A percentile compares a stretch with the other conserved stretches of the same genome.
Evolutionary conservation across 73 alveolate species (phyloP).

Genomic region (Vitrella brassicaformis): DNA sequence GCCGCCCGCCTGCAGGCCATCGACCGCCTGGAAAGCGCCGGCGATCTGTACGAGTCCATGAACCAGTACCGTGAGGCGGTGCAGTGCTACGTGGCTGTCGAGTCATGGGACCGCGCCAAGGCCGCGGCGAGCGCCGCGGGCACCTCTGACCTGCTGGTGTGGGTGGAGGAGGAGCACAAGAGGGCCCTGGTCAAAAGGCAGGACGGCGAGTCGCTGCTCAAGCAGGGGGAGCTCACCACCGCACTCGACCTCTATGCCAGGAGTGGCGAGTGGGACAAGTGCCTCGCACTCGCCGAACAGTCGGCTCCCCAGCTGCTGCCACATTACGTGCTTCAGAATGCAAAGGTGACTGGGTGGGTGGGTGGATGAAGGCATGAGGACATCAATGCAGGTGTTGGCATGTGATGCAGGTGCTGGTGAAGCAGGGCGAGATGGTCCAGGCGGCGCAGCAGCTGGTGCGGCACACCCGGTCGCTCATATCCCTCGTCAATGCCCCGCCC

Average conservation of each 20-base stretch:
- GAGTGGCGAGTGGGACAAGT: neutral
- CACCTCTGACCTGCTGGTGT: neutral
- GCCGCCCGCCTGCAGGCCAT: neutral
- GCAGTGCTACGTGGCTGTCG: slow-evolving; percentile 18
- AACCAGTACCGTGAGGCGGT: slow-evolving; percentile 27
- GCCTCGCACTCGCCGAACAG: neutral
- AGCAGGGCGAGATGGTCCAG: too few relatives aligned
- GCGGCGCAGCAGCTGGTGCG: too few relatives aligned
- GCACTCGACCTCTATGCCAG: neutral
- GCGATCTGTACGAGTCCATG: too few relatives aligned
- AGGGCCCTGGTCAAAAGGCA: neutral
- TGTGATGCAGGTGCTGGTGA: too few relatives aligned
- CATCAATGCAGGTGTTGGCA: too few relatives aligned
- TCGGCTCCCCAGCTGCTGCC: neutral
- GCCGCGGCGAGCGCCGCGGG: neutral
- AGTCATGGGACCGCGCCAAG: neutral
- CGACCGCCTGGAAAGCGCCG: too few relatives aligned
- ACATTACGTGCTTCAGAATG: neutral
- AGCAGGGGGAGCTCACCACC: neutral
- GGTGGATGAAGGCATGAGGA: too few relatives aligned
- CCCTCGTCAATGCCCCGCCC: too few relatives aligned
- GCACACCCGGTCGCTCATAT: too few relatives aligned
- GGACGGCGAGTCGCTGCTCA: neutral
- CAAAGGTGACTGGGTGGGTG: too few relatives aligned
- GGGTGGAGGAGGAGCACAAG: neutral